Base-by-base conservation (phyloP, 2,329 filamentous ascomycete genomes). In the Calonectria honghensis region DNA sequence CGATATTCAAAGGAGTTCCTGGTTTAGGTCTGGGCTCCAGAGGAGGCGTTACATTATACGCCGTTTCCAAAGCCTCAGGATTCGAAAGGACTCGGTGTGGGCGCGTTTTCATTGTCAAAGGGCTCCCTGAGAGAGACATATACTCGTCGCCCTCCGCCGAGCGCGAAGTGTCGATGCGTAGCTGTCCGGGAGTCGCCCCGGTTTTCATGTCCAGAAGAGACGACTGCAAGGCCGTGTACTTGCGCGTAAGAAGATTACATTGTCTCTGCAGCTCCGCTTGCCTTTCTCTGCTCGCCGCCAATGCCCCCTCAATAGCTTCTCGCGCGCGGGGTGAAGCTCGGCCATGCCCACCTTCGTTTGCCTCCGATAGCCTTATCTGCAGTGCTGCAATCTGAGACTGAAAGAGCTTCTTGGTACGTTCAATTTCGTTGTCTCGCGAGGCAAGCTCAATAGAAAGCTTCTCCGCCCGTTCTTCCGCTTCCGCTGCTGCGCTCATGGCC, bases 401-500 rank as follows among this genome's bases (percentile, higher is more conserved):
- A 73, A 90, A 90, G n/a, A 86, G 80, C 41, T 82, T 83, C 74
- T 83, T 86, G 35, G 84, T 85, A 65, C 85, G 84, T 67, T 85
- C 83, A 2, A 90, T 80, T 63, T 91, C 89, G n/a, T 80, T 78
- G 57, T 90, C 88, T 27, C 85, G 85, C 7, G 88, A 89, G 52
- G 82, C 85, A 75, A 96, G 85, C 76, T 92, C 89, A 85, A 92
- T 86, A 61, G 88, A 88, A 29, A 94, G 86, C 69, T 89, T 86
- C 76, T 93, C 89, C 9, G 92, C 88, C 66, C 91, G 89, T 70
- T 88, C 90, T 48, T 92, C 88, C 16, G 93, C 88, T 37, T 90
- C 87, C 20, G 91, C 89, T 1, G 91, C 90, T 35, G 90, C 88
- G n/a, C 90, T 88, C 61, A 91, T 88, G 1, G 91, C 89, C 27